Percentiles rank a stretch among this genome's conserved stretches.
phyloP scores from a whole-genome alignment of 1,284 basidiomycete genomes.

The Fomitopsis schrenkii region DNA sequence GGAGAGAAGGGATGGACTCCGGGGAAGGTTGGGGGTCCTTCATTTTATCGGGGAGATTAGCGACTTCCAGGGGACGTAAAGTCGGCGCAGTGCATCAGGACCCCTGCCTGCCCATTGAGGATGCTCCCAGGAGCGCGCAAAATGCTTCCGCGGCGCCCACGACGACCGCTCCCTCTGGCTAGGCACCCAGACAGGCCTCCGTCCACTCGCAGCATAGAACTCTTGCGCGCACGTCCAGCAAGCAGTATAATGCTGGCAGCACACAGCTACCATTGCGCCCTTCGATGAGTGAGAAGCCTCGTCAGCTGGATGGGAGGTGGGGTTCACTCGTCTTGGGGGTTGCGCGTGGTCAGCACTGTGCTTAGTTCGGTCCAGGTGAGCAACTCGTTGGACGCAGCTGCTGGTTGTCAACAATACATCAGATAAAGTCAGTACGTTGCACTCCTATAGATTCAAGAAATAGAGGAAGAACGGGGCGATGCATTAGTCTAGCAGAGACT shows the following conservation, averaged over 20 bases:
- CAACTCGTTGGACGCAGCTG: not conserved
- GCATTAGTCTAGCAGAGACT: not conserved
- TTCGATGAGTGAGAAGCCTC: too few relatives aligned
- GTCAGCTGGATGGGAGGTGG: too few relatives aligned
- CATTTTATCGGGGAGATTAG: not conserved
- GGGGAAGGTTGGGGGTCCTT: not conserved
- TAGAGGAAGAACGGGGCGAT: not conserved
- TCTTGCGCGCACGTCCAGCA: not conserved
- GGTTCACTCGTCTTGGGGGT: not conserved
- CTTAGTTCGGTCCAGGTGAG: not conserved
- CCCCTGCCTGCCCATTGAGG: not conserved
- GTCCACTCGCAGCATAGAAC: not conserved
- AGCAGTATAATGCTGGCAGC: not conserved
- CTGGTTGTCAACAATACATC: not conserved
- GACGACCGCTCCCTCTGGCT: not conserved
- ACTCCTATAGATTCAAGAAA: too few relatives aligned
- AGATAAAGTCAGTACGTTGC: not conserved
- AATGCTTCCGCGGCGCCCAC: slow-evolving; percentile 1
- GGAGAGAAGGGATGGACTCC: not conserved
- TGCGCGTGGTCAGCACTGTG: not conserved
- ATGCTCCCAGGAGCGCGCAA: not conserved
- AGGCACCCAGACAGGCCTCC: not conserved
- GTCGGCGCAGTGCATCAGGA: not conserved
- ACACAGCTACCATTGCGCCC: too few relatives aligned
- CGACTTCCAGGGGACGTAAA: not conserved